Base-by-base conservation (phyloP, 78 protist genomes). In the slime mould (Dictyostelium discoideum) region DNA sequence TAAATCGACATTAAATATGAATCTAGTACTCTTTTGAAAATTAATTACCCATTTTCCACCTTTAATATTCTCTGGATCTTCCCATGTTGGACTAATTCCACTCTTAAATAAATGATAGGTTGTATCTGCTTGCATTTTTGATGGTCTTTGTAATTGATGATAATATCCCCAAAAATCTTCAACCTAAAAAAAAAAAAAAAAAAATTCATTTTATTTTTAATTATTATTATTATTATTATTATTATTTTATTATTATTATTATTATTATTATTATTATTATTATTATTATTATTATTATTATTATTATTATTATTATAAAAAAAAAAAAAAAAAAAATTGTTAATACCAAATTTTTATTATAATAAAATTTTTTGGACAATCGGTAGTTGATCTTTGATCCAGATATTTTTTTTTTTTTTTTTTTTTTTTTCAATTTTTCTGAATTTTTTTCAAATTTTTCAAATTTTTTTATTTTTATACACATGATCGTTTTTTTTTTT, bases 141-240 rank as follows among this genome's bases (percentile, higher is more conserved):
- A 90, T 81, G 94, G 94, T 82, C 37, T 84, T 82, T 90, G 85
- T 24, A 90, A 29, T 90, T 77, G 26, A 72, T 82, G 85, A 82
- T 82, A 90, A 54, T 37, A 90, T 29, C 86, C 74, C 94, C 94
- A 90, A 72, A 90, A 90, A 82, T 90, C 94, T 73, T 90, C 94
- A 16, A 86, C 92, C 92, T 86, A 84, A 32, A 32, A 32, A 32
- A 32, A 32, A 32, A 32, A 32, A n/a, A n/a, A n/a, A n/a, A n/a
- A n/a, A n/a, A n/a, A n/a, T 32, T 32, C 37, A 32, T 32, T 32
- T 32, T 32, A 32, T 32, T 32, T 32, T 32, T 32, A 32, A 32
- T 32, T 32, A 32, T 32, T 32, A 32, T n/a, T n/a, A n/a, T n/a
- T n/a, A n/a, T n/a, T n/a, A n/a, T n/a, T n/a, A n/a, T n/a, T n/a